Percentiles rank a stretch among this genome's conserved stretches.
Evolutionary conservation across 192 early-diverging fungal species (phyloP).

Genomic region (Coemansia sp.): DNA sequence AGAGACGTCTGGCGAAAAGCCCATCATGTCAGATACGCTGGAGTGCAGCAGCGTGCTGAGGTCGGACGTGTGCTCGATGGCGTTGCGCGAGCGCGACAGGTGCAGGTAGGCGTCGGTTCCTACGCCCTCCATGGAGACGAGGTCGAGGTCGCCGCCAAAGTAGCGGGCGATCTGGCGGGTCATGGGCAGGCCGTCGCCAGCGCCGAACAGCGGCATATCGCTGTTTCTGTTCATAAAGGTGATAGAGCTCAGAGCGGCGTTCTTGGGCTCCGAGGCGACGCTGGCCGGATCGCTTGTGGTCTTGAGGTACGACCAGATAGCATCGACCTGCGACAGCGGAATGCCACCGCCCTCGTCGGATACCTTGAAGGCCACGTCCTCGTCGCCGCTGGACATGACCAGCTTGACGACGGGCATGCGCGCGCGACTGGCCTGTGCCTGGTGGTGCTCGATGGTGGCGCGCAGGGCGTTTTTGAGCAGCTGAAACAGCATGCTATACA

Average conservation of each 20-base stretch:
- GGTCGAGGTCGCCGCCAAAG: conserved; percentile 67
- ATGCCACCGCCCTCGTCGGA: conserved; percentile 69
- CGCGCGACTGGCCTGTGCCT: not conserved
- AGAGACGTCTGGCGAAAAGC: not conserved
- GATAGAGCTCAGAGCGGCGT: conserved; percentile 27
- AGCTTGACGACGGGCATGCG: conserved; percentile 57
- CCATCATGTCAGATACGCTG: conserved; percentile 7
- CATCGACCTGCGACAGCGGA: conserved; percentile 58
- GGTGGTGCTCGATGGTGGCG: conserved; percentile 58
- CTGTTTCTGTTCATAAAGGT: conserved; percentile 36
- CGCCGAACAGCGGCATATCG: conserved; percentile 47
- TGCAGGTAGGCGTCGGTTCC: conserved; percentile 66
- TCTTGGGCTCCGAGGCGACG: conserved; percentile 11
- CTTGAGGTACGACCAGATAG: conserved; percentile 60
- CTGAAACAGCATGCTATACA: conserved; percentile 63
- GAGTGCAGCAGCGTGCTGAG: conserved; percentile 40
- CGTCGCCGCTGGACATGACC: conserved; percentile 59
- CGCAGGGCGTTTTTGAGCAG: conserved; percentile 63
- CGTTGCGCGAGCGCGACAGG: conserved; percentile 46
- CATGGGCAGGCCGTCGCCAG: conserved; percentile 53
- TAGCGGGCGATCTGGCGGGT: conserved; percentile 61
- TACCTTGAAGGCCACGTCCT: conserved; percentile 68
- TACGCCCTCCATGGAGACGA: conserved; percentile 69
- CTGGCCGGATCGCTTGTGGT: conserved; percentile 26
- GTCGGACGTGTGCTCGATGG: conserved; percentile 29